Conservation (phyloP, 305 asterid genomes). For the Fraxinus platypoda region DNA sequence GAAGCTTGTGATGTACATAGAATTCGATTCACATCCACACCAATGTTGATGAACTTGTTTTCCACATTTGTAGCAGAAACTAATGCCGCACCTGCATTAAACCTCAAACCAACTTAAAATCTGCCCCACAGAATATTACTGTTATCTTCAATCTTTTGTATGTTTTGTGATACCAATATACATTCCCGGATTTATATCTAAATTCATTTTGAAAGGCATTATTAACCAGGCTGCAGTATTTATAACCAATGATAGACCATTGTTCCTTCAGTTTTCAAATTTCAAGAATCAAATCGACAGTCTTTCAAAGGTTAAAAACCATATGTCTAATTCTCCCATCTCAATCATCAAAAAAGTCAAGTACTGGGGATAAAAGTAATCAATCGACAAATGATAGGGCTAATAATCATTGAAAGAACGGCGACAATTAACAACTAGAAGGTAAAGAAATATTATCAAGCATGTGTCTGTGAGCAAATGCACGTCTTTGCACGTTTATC, state of each 20-base stretch:
- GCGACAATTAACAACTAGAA: not conserved
- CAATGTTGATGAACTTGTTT: slow-evolving; percentile 50
- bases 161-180: not conserved
- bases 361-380: not conserved
- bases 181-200: not conserved
- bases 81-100: slow-evolving; percentile 43
- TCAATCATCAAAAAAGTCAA: not conserved
- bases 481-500: not conserved
- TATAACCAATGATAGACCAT: not conserved
- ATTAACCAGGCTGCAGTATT: not conserved
- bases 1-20: slow-evolving; percentile 33
- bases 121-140: not conserved
- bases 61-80: slow-evolving; percentile 61
- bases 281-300: not conserved
- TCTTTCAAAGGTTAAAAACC: not conserved
- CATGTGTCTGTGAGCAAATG: not conserved
- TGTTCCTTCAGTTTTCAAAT: not conserved
- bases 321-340: not conserved
- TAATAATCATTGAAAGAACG: not conserved
- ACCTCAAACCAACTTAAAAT: not conserved
- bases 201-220: not conserved
- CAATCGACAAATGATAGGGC: not conserved
- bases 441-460: not conserved
- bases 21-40: slow-evolving; percentile 45
- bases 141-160: not conserved